Base-by-base conservation (phyloP, 225 moss, liverwort and hornwort species). In the Bryoerythrophyllum caledonicum region DNA sequence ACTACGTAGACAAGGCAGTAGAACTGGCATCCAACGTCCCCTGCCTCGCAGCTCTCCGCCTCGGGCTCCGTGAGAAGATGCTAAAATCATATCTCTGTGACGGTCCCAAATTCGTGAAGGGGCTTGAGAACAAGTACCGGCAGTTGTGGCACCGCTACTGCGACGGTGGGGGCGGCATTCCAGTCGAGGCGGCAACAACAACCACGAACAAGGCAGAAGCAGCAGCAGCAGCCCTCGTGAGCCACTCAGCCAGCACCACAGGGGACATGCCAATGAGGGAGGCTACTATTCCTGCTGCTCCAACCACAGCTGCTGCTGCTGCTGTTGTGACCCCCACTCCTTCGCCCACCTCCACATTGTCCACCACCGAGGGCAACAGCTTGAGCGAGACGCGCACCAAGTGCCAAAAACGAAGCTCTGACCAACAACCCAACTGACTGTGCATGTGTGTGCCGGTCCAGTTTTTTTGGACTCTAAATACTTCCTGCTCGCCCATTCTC, bases 21-120 rank as follows among this genome's bases (percentile, higher is more conserved):
- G 93, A 99, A 65, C 84, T 99, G 77, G 95, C 99, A 13, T 90
- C 88, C 25, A 84, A 95, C 58, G 68, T 83, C 58, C 17, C 88
- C 59, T 72, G 68, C 26, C 89, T 99, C 25, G 87, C 93, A 61
- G 80, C 83, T 21, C 70, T 95, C 55, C 85, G 99, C 65, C 81
- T 84, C 60, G 90, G 89, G 58, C 84, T 99, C 62, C 95, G 99
- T 61, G 90, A 95, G 40, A 84, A 84, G 41, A 99, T 99, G 99
- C 79, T 99, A n/a, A 92, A 91, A 59, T 93, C 99, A 43, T 76
- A 91, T 71, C 91, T 99, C 21, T 99, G 99, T 79, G 88, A 99
- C 76, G 99, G 93, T 68, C 91, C 93, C 44, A 88, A 87, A 74
- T 99, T 99, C 82, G 91, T 95, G 8, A 78, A 81, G 73, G 95